Conservation (phyloP, 352 stramenopile species). For the Blastocystis sp. region DNA sequence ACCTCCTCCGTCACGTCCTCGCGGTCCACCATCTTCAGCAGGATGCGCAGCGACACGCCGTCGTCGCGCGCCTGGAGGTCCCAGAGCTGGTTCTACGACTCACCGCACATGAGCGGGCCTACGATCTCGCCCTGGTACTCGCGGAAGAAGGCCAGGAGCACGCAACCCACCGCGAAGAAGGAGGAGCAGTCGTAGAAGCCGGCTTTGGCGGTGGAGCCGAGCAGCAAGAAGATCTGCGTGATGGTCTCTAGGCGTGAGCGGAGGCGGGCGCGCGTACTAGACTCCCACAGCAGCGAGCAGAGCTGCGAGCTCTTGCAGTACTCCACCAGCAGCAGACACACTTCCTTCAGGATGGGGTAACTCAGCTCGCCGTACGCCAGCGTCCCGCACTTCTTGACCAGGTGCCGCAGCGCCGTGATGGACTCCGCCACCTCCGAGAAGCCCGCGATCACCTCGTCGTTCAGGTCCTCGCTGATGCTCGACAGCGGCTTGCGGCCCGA, state of each 20-base stretch:
- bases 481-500: not conserved
- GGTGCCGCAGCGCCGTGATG: not conserved
- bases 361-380: constrained; percentile 9
- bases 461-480: not conserved
- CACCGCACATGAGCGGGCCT: not conserved
- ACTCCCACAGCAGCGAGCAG: not conserved
- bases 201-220: not conserved
- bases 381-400: not conserved
- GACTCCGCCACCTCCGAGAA: constrained; percentile 15
- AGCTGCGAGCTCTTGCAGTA: constrained; percentile 29
- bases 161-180: constrained; percentile 48
- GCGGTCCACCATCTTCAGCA: constrained; percentile 5
- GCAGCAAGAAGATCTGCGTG: constrained; percentile 1
- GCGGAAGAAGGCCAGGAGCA: constrained; percentile 22
- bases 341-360: not conserved
- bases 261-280: not conserved
- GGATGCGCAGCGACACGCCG: not conserved
- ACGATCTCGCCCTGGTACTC: constrained; percentile 55
- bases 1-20: constrained; percentile 2
- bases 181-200: constrained; percentile 11
- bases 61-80: not conserved
- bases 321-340: not conserved
- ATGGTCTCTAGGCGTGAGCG: not conserved
- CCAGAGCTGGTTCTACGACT: constrained; percentile 9
- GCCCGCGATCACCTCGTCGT: not conserved